A percentile compares a stretch with the other conserved stretches of the same genome.
Conservation (phyloP, 345 rosid species). For the Pelargonium nanum region DNA sequence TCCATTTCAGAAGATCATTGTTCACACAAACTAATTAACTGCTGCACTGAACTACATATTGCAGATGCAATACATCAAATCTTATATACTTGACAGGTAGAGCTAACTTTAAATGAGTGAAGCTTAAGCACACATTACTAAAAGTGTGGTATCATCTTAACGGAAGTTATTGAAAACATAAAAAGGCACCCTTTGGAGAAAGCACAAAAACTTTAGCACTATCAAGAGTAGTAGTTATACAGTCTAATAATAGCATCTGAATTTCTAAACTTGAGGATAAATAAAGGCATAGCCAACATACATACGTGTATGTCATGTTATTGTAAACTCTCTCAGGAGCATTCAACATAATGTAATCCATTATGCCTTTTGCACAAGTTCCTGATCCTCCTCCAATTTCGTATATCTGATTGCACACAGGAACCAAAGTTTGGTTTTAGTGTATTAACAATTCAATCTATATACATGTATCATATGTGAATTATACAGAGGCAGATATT, state of each 20-base stretch:
- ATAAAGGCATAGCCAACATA: constrained; percentile 11
- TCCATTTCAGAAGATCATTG: background rate
- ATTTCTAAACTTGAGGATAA: constrained; percentile 5
- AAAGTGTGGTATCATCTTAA: too few species aligned
- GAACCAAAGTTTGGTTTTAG: too few species aligned
- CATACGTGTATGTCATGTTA: constrained; percentile 84
- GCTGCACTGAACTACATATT: background rate
- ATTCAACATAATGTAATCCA: constrained; percentile 93
- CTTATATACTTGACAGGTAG: background rate
- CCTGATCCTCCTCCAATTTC: constrained; percentile 99
- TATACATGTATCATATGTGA: too few species aligned
- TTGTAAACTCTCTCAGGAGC: constrained; percentile 88
- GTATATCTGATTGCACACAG: constrained; percentile 56
- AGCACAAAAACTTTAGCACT: background rate
- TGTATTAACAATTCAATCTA: too few species aligned
- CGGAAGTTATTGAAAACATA: too few species aligned
- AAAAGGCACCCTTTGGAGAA: too few species aligned
- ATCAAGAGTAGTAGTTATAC: background rate
- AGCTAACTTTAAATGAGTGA: background rate
- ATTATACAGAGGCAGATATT: too few species aligned
- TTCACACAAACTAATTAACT: too few species aligned
- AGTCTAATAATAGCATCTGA: background rate
- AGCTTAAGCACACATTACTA: too few species aligned
- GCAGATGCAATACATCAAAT: background rate
- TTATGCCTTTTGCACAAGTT: constrained; percentile 82